These are phyloP conservation scores for Candolleomyces efflorescens DNA, from an alignment of 768 basidiomycete genomes.

Conservation along the genomic window DNA sequence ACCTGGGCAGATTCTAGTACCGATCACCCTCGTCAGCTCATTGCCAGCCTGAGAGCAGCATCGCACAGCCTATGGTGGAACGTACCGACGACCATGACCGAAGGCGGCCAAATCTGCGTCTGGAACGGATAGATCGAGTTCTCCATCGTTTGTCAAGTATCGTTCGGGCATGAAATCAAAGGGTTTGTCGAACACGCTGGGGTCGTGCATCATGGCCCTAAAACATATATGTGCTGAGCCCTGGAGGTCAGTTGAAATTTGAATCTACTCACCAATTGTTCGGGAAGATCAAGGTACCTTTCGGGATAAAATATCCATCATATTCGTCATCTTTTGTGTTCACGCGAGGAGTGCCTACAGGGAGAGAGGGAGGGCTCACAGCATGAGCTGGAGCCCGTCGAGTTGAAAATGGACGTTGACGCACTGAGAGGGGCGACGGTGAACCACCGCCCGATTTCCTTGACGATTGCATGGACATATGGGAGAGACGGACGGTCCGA, in stretches of 20 bases:
- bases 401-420: neutral
- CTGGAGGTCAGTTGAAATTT: too few species aligned
- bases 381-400: neutral
- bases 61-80: neutral
- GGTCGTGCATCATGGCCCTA: slow-evolving; percentile 22
- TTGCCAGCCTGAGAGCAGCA: too few species aligned
- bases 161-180: slow-evolving; percentile 22
- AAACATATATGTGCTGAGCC: neutral
- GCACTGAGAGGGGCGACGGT: neutral
- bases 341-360: slow-evolving; percentile 12
- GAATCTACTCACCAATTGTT: slow-evolving; percentile 15
- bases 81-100: slow-evolving; percentile 21
- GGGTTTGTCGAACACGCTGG: slow-evolving; percentile 17
- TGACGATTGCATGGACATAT: neutral
- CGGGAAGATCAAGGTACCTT: slow-evolving; percentile 22
- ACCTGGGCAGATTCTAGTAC: slow-evolving; percentile 20
- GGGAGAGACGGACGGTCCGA: neutral
- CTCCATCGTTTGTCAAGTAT: slow-evolving; percentile 14
- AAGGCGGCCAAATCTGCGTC: slow-evolving; percentile 18
- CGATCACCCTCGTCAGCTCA: too few species aligned
- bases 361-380: too few species aligned
- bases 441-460: neutral
- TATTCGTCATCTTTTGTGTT: slow-evolving; percentile 28
- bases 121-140: slow-evolving; percentile 9
- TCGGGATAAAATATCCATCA: slow-evolving; percentile 31